Evolutionary conservation across 345 rosid genomes (phyloP).

Genomic region (Salix suchowensis): DNA sequence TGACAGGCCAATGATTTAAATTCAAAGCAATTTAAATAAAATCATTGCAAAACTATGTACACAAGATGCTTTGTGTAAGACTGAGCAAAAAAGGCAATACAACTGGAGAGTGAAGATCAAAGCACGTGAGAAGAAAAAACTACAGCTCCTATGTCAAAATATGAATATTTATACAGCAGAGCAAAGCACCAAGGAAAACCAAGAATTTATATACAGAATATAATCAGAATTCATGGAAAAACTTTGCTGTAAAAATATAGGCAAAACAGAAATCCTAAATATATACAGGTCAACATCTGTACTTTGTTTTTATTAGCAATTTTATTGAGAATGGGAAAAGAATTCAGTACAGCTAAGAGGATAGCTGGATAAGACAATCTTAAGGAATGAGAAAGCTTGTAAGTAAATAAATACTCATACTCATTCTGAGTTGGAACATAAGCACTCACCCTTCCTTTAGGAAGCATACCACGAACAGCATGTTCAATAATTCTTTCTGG

Average conservation of each 20-base stretch:
- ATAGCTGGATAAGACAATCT: too few relatives aligned
- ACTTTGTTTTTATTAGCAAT: neutral
- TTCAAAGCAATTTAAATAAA: neutral
- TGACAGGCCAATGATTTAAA: neutral
- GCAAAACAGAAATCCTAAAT: neutral
- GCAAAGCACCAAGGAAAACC: neutral
- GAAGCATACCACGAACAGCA: constrained; percentile 99
- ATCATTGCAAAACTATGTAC: neutral
- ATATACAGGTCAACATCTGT: neutral
- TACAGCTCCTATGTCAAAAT: too few relatives aligned
- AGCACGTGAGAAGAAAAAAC: neutral
- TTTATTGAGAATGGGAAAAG: too few relatives aligned
- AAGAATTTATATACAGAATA: neutral
- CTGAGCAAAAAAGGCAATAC: neutral
- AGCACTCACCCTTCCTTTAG: constrained; percentile 86
- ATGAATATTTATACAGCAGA: neutral
- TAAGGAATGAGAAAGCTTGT: neutral
- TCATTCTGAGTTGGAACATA: constrained; percentile 2
- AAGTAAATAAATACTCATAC: neutral
- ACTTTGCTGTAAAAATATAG: neutral
- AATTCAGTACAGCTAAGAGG: too few relatives aligned
- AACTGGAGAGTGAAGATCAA: neutral
- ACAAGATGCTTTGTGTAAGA: neutral
- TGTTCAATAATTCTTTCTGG: constrained; percentile 97
- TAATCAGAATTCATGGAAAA: neutral